Evolutionary conservation across 2,329 filamentous ascomycete species (phyloP), one percentile per base, ranked within the genome.

Genomic region (Scedosporium boydii): DNA sequence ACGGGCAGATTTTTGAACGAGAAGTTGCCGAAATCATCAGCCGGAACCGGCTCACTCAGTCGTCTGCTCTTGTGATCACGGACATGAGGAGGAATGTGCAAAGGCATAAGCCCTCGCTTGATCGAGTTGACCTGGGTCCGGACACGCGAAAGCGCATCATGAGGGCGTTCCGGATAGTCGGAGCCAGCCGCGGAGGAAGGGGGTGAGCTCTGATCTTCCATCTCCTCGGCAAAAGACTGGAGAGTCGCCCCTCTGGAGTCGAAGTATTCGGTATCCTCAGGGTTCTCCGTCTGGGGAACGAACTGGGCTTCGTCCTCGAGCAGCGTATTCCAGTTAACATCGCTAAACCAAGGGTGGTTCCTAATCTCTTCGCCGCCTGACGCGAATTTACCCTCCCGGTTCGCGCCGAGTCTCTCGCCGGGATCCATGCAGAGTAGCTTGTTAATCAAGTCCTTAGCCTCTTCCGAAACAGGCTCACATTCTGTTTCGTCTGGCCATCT

Each of bases 191-290:
- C 84, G 2, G 85, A 82, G 1, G 80, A 80, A n/a, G 89, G 86
- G 7, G 92, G 90, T 0, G 91, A 88, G 51, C 82, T 76, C 70
- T 96, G 90, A 69, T 98, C 95, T 71, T 98, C 93, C 69, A 97
- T 88, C 72, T 99, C 95, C 66, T 96, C 92, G 0, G 89, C 87
- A 73, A 99, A 99, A 3, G 90, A 90, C 69, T 96, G 91, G 67
- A 98, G 81, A 1, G 92, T 96, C 16, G 95, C 95, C 29, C 95
- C 95, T 67, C 95, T 85, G 23, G 91, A 77, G 75, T 99, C 95
- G 68, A 99, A 99, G 71, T 99, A 99, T 71, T 99, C 96, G 0
- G 95, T 99, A 70, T 99, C 93, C 73, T 99, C 95, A 0, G 91
- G 93, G 68, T 99, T 93, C 70, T 96, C 91, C 1, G 90, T 88